Evolutionary conservation across 2,329 filamentous ascomycete genomes (phyloP), one percentile per base, ranked within the genome.

Genomic region (Exutisphaerella laricina): DNA sequence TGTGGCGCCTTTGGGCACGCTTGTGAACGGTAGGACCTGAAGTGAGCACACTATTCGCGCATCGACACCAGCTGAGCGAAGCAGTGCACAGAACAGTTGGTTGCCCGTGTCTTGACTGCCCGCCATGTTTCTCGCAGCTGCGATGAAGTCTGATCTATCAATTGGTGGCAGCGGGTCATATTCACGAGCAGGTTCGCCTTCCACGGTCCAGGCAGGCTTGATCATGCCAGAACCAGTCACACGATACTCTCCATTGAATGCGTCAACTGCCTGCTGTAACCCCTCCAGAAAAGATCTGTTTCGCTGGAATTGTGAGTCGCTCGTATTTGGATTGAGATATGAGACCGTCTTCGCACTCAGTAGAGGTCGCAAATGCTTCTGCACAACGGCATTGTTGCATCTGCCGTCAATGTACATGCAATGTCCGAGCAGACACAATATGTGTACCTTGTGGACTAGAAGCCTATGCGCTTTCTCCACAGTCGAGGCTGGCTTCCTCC

Each of bases 51-150:
- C 85, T 4, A 98, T 72, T 9, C 92, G 78, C 4, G 86, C 75
- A 50, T 88, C 80, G 5, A 97, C 79, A 2, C 87, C 88, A n/a
- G 77, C 79, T n/a, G 80, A 78, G 13, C 92, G 81, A 3, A 98
- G 72, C 22, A 97, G 66, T 2, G 89, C 85, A 62, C 92, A 97
- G 58, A 94, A 95, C 0, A 98, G 65, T 61, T 97, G 89, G 1
- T 88, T 85, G 1, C 89, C 92, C 7, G 94, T 74, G 62, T 98
- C 92, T 51, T 89, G 79, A 6, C 90, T 97, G 0, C 90, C 94
- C 51, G 80, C 71, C 13, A 94, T 65, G 4, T 68, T 77, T 46
- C 70, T 74, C 0, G 89, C 87, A 21, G 85, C 82, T 26, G 73
- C 71, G 3, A 75, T 72, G 56, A 97, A 97, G 51, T 94, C 87